phyloP scores from a whole-genome alignment of 2,329 filamentous ascomycete species.

The Periconia sp. region DNA sequence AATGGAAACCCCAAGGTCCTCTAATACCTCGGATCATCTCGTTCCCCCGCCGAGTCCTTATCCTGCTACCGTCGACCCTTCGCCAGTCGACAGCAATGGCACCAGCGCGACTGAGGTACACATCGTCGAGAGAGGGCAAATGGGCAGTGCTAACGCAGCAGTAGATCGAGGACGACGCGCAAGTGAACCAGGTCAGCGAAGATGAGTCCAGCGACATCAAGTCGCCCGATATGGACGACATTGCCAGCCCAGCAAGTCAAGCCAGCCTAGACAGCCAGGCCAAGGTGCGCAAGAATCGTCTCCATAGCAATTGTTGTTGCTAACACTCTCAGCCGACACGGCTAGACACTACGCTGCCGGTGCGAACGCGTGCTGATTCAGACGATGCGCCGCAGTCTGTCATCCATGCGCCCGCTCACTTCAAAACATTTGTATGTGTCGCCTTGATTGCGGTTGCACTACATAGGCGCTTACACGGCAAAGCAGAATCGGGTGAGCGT shows the following conservation, averaged over 20 bases:
- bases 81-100: slow-evolving; percentile 83
- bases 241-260: slow-evolving; percentile 42
- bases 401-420: slow-evolving; percentile 87
- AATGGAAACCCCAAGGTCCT: slow-evolving; percentile 48
- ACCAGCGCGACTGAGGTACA: slow-evolving; percentile 75
- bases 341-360: slow-evolving; percentile 54
- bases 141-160: slow-evolving; percentile 28
- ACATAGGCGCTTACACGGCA: slow-evolving; percentile 34
- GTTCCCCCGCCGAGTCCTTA: slow-evolving; percentile 58
- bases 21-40: slow-evolving; percentile 54
- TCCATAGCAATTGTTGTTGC: too few species aligned
- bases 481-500: slow-evolving; percentile 37
- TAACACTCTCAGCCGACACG: slow-evolving; percentile 48
- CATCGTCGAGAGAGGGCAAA: not conserved
- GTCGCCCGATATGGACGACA: slow-evolving; percentile 44
- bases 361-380: slow-evolving; percentile 57
- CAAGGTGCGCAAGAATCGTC: slow-evolving; percentile 32
- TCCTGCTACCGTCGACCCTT: slow-evolving; percentile 74
- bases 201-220: slow-evolving; percentile 47
- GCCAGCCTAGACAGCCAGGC: slow-evolving; percentile 36
- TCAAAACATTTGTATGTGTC: slow-evolving; percentile 72
- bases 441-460: slow-evolving; percentile 31
- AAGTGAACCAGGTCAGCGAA: slow-evolving; percentile 58
- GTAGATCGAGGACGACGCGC: slow-evolving; percentile 76
- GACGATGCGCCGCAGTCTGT: slow-evolving; percentile 86